Evolutionary conservation across 345 rosid species (phyloP).

Genomic region (Aquilaria yunnanensis): DNA sequence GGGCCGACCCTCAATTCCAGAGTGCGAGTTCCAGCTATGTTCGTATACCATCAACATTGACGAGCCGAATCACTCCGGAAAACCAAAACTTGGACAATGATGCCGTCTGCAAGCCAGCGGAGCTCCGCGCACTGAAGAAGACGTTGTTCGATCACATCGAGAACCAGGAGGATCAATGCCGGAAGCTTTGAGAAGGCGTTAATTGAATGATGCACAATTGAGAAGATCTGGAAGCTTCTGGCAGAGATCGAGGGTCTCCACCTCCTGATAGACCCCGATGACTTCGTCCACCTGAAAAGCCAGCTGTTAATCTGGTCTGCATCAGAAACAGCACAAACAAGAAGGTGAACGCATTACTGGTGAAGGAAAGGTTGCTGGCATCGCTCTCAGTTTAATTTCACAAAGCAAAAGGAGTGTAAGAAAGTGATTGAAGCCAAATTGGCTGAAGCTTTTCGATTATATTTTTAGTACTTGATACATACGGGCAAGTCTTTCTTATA

Average conservation of each 20-base stretch:
- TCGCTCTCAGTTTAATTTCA: too few species aligned
- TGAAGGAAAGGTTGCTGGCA: too few species aligned
- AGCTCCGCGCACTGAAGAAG: conserved; percentile 45
- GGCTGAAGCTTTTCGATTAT: too few species aligned
- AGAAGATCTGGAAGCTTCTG: conserved; percentile 71
- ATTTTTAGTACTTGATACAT: too few species aligned
- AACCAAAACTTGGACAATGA: conserved; percentile 77
- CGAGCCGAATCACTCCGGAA: conserved; percentile 70
- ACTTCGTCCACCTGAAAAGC: conserved; percentile 63
- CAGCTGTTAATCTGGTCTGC: conserved; percentile 41
- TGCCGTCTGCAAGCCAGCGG: conserved; percentile 61
- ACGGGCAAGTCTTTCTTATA: too few species aligned
- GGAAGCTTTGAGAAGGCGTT: conserved; percentile 42
- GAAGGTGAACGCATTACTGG: too few species aligned
- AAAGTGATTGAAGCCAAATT: too few species aligned
- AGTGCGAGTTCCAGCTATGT: conserved; percentile 74
- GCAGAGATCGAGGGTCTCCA: conserved; percentile 70
- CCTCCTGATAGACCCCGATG: conserved; percentile 73
- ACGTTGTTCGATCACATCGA: conserved; percentile 47
- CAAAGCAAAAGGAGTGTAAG: too few species aligned
- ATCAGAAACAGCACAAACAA: conserved; percentile 29
- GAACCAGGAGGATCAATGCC: conserved; percentile 56
- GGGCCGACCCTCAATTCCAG: conserved; percentile 40
- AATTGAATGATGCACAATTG: conserved; percentile 47
- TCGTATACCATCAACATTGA: conserved; percentile 76